These are phyloP conservation scores for Agaricus bisporus DNA, from an alignment of 768 basidiomycete genomes.

Conservation along the genomic window DNA sequence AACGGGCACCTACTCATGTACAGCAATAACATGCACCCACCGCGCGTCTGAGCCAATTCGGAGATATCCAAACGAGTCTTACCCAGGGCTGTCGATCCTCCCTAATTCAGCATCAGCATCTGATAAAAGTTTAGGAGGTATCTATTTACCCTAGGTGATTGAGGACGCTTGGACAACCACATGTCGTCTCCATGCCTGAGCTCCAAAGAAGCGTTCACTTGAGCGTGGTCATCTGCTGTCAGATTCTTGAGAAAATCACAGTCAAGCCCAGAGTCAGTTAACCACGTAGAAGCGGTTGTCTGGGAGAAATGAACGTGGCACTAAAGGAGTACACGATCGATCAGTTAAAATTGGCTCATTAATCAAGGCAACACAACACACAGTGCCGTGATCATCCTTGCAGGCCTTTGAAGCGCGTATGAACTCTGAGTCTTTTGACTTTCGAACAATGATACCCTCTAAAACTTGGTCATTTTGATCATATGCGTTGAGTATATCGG, in stretches of 20 bases:
- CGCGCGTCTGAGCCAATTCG: slow-evolving; percentile 58
- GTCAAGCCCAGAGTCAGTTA: slow-evolving; percentile 14
- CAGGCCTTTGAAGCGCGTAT: slow-evolving; percentile 28
- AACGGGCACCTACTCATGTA: not conserved
- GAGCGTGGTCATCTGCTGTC: slow-evolving; percentile 27
- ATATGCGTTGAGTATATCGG: slow-evolving; percentile 7
- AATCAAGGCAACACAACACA: not conserved
- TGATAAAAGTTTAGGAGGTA: slow-evolving; percentile 11
- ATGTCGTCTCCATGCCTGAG: slow-evolving; percentile 48
- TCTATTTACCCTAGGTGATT: slow-evolving; percentile 43
- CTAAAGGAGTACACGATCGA: slow-evolving; percentile 2
- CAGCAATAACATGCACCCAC: slow-evolving; percentile 30
- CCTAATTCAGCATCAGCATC: slow-evolving; percentile 38
- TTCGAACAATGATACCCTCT: slow-evolving; percentile 42
- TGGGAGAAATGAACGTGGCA: slow-evolving; percentile 10
- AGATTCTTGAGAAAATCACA: slow-evolving; percentile 18
- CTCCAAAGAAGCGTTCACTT: slow-evolving; percentile 23
- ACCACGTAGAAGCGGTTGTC: slow-evolving; percentile 4
- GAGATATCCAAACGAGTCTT: slow-evolving; percentile 59
- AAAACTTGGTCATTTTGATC: slow-evolving; percentile 24
- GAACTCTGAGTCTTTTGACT: slow-evolving; percentile 33
- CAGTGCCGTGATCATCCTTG: slow-evolving; percentile 3
- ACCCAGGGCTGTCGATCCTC: slow-evolving; percentile 82
- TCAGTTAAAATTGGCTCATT: not conserved
- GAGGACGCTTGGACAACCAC: slow-evolving; percentile 49